Evolutionary conservation across 768 basidiomycete species (phyloP), one percentile per base, ranked within the genome.

Genomic region (Rhodotorula graminis): DNA sequence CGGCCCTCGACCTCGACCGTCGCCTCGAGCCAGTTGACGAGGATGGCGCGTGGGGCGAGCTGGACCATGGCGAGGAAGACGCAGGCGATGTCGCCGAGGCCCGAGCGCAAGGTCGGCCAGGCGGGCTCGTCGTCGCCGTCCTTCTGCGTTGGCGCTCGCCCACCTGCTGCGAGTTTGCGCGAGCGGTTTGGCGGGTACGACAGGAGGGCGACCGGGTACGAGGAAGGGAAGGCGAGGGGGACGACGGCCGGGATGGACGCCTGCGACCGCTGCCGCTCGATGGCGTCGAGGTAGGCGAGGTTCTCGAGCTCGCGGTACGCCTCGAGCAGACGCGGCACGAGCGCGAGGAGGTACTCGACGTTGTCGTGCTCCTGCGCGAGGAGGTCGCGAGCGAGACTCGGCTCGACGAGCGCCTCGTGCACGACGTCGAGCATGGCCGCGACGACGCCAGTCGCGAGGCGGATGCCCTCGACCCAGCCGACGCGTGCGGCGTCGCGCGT

Each of bases 361-460:
- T 95, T 96, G 77, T 94, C 92, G 79, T 95, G 90, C 80, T 97
- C 95, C 74, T 90, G 88, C 31, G 86, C 82, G 69, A 88, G 84
- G 11, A 87, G 82, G 66, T 84, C 83, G 33, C 86, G 86, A 78
- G 93, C 88, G 52, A 91, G 85, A 15, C 83, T 82, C 7, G 90
- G 89, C 47, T 87, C 85, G 42, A 90, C 88, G 58, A 94, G 82
- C 77, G 87, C 88, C 77, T 90, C 87, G 80, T 93, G 91, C 33
- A 97, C 83, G 80, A 90, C 91, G 82, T 96, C 92, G 71, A 96
- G 82, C 87, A 93, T 92, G 75, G 91, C 87, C 16, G 90, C 91
- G 40, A 93, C 82, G 56, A 95, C 90, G 1, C 92, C 92, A 55
- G 93, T 87, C 71, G 91, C 92, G 42, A 98, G 84, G n/a, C 95